Conservation (phyloP, 805 yeast species). For the Saturnispora hagleri region DNA sequence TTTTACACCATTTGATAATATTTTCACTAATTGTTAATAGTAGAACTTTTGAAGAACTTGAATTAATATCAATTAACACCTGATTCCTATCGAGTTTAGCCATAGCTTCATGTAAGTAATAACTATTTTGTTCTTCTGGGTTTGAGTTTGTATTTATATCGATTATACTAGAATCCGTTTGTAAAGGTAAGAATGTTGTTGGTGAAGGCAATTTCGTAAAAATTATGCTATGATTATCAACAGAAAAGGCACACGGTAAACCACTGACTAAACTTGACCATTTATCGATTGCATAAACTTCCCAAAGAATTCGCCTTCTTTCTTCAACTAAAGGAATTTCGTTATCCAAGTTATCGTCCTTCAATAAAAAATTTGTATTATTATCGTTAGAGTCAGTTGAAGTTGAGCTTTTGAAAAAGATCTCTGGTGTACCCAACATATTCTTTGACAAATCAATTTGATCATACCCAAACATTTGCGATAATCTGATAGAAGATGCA, state of each 20-base stretch:
- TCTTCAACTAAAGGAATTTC: slow-evolving; percentile 24
- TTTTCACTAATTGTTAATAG: slow-evolving; percentile 25
- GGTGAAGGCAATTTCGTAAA: slow-evolving; percentile 26
- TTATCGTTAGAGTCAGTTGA: slow-evolving; percentile 6
- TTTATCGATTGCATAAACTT: slow-evolving; percentile 23
- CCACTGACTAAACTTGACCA: slow-evolving; percentile 27
- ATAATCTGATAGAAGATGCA: slow-evolving; percentile 19
- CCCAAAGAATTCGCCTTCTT: slow-evolving; percentile 26
- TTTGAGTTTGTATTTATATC: not conserved
- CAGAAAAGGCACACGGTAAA: slow-evolving; percentile 23
- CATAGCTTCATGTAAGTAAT: slow-evolving; percentile 26
- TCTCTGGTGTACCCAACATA: slow-evolving; percentile 14
- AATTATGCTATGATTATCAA: slow-evolving; percentile 21
- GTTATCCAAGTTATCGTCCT: slow-evolving; percentile 19
- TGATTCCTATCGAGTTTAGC: slow-evolving; percentile 21
- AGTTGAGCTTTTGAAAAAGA: slow-evolving; percentile 12
- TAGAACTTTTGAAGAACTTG: slow-evolving; percentile 20
- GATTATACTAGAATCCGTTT: slow-evolving; percentile 5
- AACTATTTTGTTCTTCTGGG: slow-evolving; percentile 10
- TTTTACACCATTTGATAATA: slow-evolving; percentile 26
- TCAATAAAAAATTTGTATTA: slow-evolving; percentile 4
- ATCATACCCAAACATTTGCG: slow-evolving; percentile 25
- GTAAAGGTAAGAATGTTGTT: slow-evolving; percentile 17
- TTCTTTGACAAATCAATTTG: slow-evolving; percentile 22
- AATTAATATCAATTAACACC: slow-evolving; percentile 22